Percentiles rank a stretch among this genome's conserved stretches.
Conservation (phyloP, 2,329 filamentous ascomycete genomes). For the Didymella glomerata region DNA sequence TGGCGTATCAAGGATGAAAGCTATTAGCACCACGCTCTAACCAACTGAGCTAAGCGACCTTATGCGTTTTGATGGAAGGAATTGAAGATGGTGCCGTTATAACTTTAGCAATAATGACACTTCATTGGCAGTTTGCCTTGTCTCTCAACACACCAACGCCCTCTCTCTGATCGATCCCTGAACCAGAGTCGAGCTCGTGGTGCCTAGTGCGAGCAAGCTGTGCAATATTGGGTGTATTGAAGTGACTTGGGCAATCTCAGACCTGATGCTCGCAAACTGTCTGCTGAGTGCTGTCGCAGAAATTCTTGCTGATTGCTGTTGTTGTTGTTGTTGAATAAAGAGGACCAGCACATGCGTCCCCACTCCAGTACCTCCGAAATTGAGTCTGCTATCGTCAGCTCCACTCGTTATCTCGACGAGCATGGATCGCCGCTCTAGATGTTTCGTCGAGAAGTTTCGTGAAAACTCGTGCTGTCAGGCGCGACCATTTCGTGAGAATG, state of each 20-base stretch:
- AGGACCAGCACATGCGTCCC: not conserved
- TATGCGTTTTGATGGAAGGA: not conserved
- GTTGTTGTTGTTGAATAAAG: too few species aligned
- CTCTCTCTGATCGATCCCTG: too few species aligned
- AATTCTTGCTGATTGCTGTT: too few species aligned
- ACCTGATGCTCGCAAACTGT: too few species aligned
- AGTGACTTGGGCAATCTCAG: too few species aligned
- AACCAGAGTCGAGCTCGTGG: too few species aligned
- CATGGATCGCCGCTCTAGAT: not conserved
- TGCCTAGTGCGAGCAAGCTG: too few species aligned
- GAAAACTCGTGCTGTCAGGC: constrained; percentile 20
- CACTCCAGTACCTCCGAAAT: not conserved
- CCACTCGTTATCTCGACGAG: not conserved
- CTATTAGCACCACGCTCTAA: constrained; percentile 28
- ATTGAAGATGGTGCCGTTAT: not conserved
- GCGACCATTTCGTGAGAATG: constrained; percentile 9
- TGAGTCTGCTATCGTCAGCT: not conserved
- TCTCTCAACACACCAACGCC: too few species aligned
- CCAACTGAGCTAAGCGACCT: constrained; percentile 27
- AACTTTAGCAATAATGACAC: not conserved
- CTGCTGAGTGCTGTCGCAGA: too few species aligned
- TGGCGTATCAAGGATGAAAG: constrained; percentile 21
- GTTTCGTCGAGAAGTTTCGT: not conserved
- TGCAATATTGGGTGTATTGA: too few species aligned
- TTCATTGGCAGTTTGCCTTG: too few species aligned